A percentile compares a stretch with the other conserved stretches of the same genome.
phyloP scores from a whole-genome alignment of 352 stramenopile species.

The Globisporangium lucens region DNA sequence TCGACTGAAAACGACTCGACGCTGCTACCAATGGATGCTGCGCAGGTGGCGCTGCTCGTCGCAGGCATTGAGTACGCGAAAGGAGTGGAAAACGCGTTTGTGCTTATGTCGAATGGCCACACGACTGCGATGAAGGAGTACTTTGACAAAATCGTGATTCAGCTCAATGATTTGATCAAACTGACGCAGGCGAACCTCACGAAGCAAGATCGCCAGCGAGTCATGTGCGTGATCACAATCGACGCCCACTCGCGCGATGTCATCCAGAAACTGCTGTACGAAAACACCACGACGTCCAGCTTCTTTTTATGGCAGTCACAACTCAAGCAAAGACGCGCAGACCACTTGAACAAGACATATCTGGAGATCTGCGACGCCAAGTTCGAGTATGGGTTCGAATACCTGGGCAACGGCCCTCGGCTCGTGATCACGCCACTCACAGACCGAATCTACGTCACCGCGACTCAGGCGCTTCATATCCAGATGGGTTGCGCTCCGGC shows the following conservation, averaged over 20 bases:
- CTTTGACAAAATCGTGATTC: slow-evolving; percentile 77
- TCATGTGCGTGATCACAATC: slow-evolving; percentile 96
- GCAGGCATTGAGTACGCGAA: slow-evolving; percentile 88
- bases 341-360: slow-evolving; percentile 46
- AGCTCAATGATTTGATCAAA: slow-evolving; percentile 92
- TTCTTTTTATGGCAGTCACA: slow-evolving; percentile 94
- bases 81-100: slow-evolving; percentile 83
- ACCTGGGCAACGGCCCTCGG: slow-evolving; percentile 91
- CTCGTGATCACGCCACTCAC: slow-evolving; percentile 94
- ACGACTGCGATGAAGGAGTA: slow-evolving; percentile 83
- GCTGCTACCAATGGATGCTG: slow-evolving; percentile 78
- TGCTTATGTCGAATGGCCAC: slow-evolving; percentile 63
- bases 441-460: slow-evolving; percentile 95
- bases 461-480: slow-evolving; percentile 92
- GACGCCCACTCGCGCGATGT: slow-evolving; percentile 92
- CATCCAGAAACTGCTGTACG: slow-evolving; percentile 88
- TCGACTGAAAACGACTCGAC: slow-evolving; percentile 20
- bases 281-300: slow-evolving; percentile 63
- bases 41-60: slow-evolving; percentile 91
- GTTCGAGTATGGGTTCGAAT: slow-evolving; percentile 95
- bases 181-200: slow-evolving; percentile 83
- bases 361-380: slow-evolving; percentile 91
- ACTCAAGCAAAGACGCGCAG: slow-evolving; percentile 77
- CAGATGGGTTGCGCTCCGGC: slow-evolving; percentile 94
- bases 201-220: slow-evolving; percentile 85